Evolutionary conservation across 2,329 filamentous ascomycete genomes (phyloP).

Genomic region (Trichoderma asperellum): DNA sequence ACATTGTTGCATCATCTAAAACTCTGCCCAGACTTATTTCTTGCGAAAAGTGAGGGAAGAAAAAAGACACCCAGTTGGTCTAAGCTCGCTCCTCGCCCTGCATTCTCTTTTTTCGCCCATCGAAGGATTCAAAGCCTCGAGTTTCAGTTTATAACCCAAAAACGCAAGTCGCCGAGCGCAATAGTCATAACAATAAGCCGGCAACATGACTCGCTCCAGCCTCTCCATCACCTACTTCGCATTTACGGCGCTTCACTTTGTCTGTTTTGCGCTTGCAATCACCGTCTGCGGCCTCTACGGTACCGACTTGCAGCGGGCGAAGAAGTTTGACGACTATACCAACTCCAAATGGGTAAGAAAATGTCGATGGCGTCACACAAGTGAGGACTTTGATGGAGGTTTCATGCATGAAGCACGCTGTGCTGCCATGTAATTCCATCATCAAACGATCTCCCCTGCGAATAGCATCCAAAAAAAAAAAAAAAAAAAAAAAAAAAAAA

Average conservation of each 20-base stretch:
- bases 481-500: neutral
- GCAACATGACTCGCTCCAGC: slow-evolving; percentile 50
- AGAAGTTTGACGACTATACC: slow-evolving; percentile 52
- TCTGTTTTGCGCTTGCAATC: slow-evolving; percentile 76
- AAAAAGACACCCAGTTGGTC: neutral
- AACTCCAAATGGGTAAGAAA: slow-evolving; percentile 71
- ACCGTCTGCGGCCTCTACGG: slow-evolving; percentile 81
- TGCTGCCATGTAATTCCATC: neutral
- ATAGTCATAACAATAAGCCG: neutral
- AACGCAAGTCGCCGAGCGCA: neutral
- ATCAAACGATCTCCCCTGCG: neutral
- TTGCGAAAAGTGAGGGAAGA: neutral
- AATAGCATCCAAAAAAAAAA: neutral
- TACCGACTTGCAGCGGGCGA: slow-evolving; percentile 63
- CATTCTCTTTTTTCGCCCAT: neutral
- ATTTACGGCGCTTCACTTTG: slow-evolving; percentile 68
- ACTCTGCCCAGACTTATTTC: neutral
- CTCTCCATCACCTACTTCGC: slow-evolving; percentile 54
- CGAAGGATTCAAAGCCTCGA: slow-evolving; percentile 7
- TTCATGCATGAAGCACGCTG: neutral
- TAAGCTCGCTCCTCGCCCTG: neutral
- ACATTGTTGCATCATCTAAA: neutral
- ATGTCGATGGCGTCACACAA: neutral
- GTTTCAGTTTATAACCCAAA: neutral
- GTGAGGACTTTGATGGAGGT: neutral